These are phyloP conservation scores for Capsicum baccatum DNA, from an alignment of 257 asterid species.

Conservation along the genomic window DNA sequence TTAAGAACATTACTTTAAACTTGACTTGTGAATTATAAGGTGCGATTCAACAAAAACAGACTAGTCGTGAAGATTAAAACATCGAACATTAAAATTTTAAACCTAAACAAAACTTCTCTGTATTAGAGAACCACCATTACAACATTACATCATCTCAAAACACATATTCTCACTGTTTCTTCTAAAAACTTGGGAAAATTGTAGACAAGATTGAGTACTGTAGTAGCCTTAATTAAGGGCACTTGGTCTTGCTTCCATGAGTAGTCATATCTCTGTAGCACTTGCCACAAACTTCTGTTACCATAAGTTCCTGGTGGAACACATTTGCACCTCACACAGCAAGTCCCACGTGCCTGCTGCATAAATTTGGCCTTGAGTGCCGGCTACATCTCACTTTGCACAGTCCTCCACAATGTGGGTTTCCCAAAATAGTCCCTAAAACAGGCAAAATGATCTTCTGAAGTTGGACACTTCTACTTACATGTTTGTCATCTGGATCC, in stretches of 20 bases:
- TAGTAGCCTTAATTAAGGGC: constrained; percentile 48
- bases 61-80: not conserved
- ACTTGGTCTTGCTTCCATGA: constrained; percentile 66
- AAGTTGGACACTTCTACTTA: too few relatives aligned
- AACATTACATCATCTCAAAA: constrained; percentile 7
- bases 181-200: too few relatives aligned
- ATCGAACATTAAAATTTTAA: not conserved
- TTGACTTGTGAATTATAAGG: not conserved
- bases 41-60: not conserved
- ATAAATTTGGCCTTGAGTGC: constrained; percentile 71
- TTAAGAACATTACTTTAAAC: not conserved
- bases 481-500: too few relatives aligned
- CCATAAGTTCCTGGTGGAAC: constrained; percentile 91
- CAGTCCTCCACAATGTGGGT: constrained; percentile 57
- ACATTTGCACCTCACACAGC: constrained; percentile 83
- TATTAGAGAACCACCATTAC: not conserved
- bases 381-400: constrained; percentile 63
- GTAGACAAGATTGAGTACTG: too few relatives aligned
- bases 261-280: constrained; percentile 87
- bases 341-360: constrained; percentile 83
- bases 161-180: not conserved
- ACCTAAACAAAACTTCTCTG: not conserved
- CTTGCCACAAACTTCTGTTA: constrained; percentile 64
- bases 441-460: too few relatives aligned
- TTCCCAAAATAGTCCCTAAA: not conserved